Conservation (phyloP, 805 yeast species). For the Wickerhamiella australiensis region DNA sequence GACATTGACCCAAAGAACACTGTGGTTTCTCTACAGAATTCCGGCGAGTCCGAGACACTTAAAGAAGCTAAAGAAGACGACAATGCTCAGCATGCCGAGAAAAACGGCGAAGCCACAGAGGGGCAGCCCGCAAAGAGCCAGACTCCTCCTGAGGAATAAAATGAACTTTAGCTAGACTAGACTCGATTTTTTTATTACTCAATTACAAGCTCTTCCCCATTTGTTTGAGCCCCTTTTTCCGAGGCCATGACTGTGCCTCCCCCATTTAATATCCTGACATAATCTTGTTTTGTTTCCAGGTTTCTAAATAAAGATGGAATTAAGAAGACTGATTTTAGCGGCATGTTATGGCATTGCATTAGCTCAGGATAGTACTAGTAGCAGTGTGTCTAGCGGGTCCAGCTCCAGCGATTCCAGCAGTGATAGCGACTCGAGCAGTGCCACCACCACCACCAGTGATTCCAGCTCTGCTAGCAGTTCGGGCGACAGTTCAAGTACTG, state of each 20-base stretch:
- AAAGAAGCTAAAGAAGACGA: conserved; percentile 10
- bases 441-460: not conserved
- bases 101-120: not conserved
- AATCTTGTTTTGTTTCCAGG: not conserved
- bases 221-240: not conserved
- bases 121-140: not conserved
- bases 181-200: no score
- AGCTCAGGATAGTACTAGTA: conserved; percentile 5
- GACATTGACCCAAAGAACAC: conserved; percentile 56
- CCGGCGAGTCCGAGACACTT: not conserved
- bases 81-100: not conserved
- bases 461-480: conserved; percentile 2
- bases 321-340: not conserved
- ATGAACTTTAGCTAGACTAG: not conserved
- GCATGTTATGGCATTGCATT: conserved; percentile 1
- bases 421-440: not conserved
- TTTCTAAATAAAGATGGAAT: conserved; percentile 3
- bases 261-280: not conserved
- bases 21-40: not conserved
- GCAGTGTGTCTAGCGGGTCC: not conserved
- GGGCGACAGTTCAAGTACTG: not conserved
- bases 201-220: no score
- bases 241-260: not conserved
- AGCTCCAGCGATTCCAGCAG: not conserved
- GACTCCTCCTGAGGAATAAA: not conserved